Evolutionary conservation across 345 rosid genomes (phyloP).

Genomic region (Acer saccharum): DNA sequence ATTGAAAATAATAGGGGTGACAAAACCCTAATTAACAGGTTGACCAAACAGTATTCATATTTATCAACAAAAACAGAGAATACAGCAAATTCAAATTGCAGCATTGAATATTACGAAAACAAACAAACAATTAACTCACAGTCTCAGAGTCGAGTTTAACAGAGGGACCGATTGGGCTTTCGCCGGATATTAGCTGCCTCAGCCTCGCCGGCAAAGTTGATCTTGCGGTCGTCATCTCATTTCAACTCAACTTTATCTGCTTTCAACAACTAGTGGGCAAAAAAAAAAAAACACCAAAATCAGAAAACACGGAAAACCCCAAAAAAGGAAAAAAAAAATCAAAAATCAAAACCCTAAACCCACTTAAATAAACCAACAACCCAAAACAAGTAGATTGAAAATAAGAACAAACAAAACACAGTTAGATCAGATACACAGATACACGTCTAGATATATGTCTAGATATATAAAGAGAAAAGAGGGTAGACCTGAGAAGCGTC

Average conservation of each 20-base stretch:
- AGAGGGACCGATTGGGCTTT: conserved; percentile 73
- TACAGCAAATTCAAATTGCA: background rate
- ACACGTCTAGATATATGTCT: background rate
- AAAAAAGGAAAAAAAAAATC: background rate
- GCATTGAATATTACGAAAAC: background rate
- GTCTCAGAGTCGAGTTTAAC: conserved; percentile 83
- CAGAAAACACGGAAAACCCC: background rate
- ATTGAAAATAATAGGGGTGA: background rate
- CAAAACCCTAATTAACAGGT: conserved; percentile 21
- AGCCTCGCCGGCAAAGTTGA: conserved; percentile 89
- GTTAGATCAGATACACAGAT: conserved; percentile 30
- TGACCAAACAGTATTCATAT: background rate
- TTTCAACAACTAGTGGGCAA: conserved; percentile 36
- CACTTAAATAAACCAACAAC: conserved; percentile 4
- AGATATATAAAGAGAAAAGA: conserved; percentile 8
- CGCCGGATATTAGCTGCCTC: conserved; percentile 89
- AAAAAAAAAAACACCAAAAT: background rate
- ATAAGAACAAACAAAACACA: background rate
- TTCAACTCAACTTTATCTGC: conserved; percentile 38
- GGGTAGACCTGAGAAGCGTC: conserved; percentile 44
- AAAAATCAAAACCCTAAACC: conserved; percentile 11
- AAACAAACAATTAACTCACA: conserved; percentile 46
- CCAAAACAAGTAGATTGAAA: background rate
- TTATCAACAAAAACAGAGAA: background rate
- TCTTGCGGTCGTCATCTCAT: conserved; percentile 75